phyloP scores from a whole-genome alignment of 306 rosid genomes.

The Mimosa pudica region DNA sequence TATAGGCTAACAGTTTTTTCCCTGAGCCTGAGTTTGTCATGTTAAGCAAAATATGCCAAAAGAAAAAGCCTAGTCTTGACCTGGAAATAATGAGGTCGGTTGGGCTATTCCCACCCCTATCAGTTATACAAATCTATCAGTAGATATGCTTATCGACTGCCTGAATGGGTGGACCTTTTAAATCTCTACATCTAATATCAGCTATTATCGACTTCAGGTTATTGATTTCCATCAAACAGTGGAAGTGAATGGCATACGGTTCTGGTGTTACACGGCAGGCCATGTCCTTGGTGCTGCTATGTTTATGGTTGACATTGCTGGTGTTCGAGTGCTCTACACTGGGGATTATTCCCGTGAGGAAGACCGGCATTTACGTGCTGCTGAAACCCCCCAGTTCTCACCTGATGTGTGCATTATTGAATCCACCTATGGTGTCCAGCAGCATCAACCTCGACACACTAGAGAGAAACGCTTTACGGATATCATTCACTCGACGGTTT shows the following conservation, averaged over 20 bases:
- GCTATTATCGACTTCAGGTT: slow-evolving; percentile 57
- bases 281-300: slow-evolving; percentile 99
- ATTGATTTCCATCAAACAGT: slow-evolving; percentile 96
- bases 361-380: slow-evolving; percentile 95
- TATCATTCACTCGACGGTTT: slow-evolving; percentile 80
- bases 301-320: slow-evolving; percentile 99
- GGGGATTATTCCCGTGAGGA: slow-evolving; percentile 99
- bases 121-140: background rate
- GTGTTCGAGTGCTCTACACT: slow-evolving; percentile 91
- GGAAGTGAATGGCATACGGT: slow-evolving; percentile 88
- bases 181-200: slow-evolving; percentile 25
- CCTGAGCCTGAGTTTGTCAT: no score
- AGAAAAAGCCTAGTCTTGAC: no score
- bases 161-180: background rate
- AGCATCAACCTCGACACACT: slow-evolving; percentile 86
- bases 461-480: slow-evolving; percentile 93
- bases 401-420: slow-evolving; percentile 96
- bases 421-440: slow-evolving; percentile 93
- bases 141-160: background rate
- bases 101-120: background rate
- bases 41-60: no score
- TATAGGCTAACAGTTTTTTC: no score
- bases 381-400: slow-evolving; percentile 92
- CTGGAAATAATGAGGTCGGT: no score
- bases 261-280: slow-evolving; percentile 99